These are phyloP conservation scores for Ophiostoma ips DNA, from an alignment of 2,329 filamentous ascomycete species.

Conservation along the genomic window DNA sequence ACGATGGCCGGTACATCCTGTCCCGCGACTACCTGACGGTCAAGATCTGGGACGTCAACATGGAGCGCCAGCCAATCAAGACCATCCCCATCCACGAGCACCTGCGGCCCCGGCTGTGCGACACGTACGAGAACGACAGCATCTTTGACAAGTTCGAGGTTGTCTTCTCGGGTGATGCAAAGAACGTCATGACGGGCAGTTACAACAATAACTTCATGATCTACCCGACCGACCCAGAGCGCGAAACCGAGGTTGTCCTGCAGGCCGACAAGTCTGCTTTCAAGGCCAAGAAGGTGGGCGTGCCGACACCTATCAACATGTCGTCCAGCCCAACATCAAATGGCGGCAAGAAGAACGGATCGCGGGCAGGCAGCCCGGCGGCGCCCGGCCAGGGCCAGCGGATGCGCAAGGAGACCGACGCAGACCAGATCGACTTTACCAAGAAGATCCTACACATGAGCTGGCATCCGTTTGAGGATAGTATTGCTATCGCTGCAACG, in stretches of 20 bases:
- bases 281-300: constrained; percentile 98
- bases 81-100: constrained; percentile 98
- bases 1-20: constrained; percentile 91
- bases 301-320: constrained; percentile 89
- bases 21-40: constrained; percentile 97
- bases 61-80: constrained; percentile 95
- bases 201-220: constrained; percentile 99
- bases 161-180: constrained; percentile 92
- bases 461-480: constrained; percentile 99
- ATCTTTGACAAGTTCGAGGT: constrained; percentile 99
- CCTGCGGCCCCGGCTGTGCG: constrained; percentile 80
- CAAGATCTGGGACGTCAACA: constrained; percentile 99
- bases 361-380: constrained; percentile 74
- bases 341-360: constrained; percentile 73
- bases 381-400: constrained; percentile 68
- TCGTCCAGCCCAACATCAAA: constrained; percentile 59
- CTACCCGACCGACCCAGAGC: constrained; percentile 88
- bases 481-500: constrained; percentile 96
- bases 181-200: constrained; percentile 98
- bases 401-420: constrained; percentile 98
- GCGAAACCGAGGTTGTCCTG: constrained; percentile 92
- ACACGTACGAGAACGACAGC: constrained; percentile 98
- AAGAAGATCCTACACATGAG: constrained; percentile 99
- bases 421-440: constrained; percentile 99
- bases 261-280: constrained; percentile 98